These are phyloP conservation scores for Globisporangium cylindrosporum DNA, from an alignment of 352 stramenopile species.

Conservation along the genomic window DNA sequence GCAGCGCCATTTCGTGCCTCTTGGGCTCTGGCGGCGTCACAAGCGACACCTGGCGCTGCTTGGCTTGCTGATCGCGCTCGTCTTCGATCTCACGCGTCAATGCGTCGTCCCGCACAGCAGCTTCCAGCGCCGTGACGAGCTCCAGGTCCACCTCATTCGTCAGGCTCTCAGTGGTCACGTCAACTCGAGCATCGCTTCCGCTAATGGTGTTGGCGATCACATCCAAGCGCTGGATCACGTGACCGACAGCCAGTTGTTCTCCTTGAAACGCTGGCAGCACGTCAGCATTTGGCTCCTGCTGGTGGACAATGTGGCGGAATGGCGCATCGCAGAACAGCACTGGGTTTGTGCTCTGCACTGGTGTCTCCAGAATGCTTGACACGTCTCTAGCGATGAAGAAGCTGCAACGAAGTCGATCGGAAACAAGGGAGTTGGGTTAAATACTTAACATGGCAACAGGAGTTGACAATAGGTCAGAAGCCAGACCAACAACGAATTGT, in stretches of 20 bases:
- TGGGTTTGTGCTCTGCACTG: neutral
- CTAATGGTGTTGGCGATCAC: conserved; percentile 20
- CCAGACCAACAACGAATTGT: neutral
- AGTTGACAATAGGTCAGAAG: neutral
- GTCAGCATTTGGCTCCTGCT: neutral
- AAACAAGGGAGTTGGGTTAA: neutral
- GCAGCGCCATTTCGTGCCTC: conserved; percentile 22
- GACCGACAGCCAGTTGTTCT: neutral
- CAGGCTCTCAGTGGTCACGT: conserved; percentile 12
- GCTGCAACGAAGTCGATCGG: neutral
- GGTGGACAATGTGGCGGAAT: conserved; percentile 9
- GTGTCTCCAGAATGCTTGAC: neutral
- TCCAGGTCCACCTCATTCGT: conserved; percentile 17
- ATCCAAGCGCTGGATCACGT: conserved; percentile 7
- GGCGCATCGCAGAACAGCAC: conserved; percentile 1
- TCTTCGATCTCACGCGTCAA: conserved; percentile 6
- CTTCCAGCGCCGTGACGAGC: conserved; percentile 26
- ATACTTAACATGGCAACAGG: neutral
- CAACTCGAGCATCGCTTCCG: neutral
- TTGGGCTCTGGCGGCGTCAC: neutral
- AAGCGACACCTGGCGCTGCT: neutral
- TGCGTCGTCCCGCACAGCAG: conserved; percentile 20
- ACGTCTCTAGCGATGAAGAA: neutral
- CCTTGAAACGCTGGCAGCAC: neutral
- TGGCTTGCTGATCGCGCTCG: neutral